Evolutionary conservation across 148 eudicot genomes (phyloP), one percentile per base, ranked within the genome.

Genomic region (Polygonum maritimum): DNA sequence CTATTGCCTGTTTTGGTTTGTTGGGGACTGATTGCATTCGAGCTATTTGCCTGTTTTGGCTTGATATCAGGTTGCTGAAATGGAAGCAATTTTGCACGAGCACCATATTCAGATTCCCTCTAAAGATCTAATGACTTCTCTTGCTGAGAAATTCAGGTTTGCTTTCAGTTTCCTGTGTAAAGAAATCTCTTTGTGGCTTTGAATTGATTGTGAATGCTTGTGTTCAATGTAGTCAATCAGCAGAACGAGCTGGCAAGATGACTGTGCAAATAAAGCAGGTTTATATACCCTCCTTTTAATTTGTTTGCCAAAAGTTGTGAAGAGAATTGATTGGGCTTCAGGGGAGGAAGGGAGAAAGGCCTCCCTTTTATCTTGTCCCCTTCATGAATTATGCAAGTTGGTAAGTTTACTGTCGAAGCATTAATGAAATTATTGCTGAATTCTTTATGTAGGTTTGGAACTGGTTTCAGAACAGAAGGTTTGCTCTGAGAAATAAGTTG

Each of bases 381-480:
- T 44, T 44, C 47, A 44, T 2, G 47, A 21, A 7, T 19, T 7
- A 5, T n/a, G 33, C 31, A 9, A 9, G 36, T 38, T 16, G 1
- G 36, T 67, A 2, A 6, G 18, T 67, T 67, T 16, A 67, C 71
- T 36, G 10, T 1, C 5, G 22, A 67, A 67, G 44, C 44, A 67
- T 36, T 67, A 14, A 67, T 38, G 45, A 67, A 36, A 21, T 8
- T 67, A 67, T n/a, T 63, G 39, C 3, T 36, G 44, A 15, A 15
- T 36, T 13, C 44, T 72, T 69, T 39, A 26, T 82, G 60, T 72
- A 94, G 98, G 93, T 92, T 21, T 96, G 96, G 98, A 96, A 91
- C 75, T 96, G 99, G 99, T 96, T 96, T 81, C 99, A 96, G 71
- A 96, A 96, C 80, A 91, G 94, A 81, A 84, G 99, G 74, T 91